These are phyloP conservation scores for Hanseniaspora nectarophila DNA, from an alignment of 805 yeast genomes.

Conservation along the genomic window DNA sequence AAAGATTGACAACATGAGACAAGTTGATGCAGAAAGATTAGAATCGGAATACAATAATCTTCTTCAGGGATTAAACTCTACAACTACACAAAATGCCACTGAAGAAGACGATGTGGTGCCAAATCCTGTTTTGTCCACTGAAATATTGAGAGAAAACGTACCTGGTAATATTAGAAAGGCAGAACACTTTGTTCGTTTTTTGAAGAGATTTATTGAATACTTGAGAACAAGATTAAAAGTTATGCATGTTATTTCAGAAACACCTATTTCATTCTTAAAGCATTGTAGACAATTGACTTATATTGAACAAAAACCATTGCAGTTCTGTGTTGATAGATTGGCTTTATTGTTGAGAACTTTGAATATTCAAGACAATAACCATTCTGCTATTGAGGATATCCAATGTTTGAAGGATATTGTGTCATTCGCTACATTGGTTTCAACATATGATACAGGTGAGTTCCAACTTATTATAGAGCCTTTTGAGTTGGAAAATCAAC, in stretches of 20 bases:
- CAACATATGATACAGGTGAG: slow-evolving; percentile 85
- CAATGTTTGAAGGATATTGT: slow-evolving; percentile 90
- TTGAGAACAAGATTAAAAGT: slow-evolving; percentile 96
- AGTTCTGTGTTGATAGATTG: slow-evolving; percentile 85
- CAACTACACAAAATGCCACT: slow-evolving; percentile 35
- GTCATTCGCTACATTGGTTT: slow-evolving; percentile 87
- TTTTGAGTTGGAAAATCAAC: slow-evolving; percentile 81
- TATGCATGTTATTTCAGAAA: slow-evolving; percentile 92
- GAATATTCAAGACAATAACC: slow-evolving; percentile 50
- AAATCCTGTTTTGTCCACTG: slow-evolving; percentile 77
- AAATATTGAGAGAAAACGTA: slow-evolving; percentile 77
- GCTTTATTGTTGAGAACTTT: slow-evolving; percentile 80
- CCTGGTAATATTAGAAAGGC: slow-evolving; percentile 97
- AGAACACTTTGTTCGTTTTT: slow-evolving; percentile 87
- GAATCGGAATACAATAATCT: slow-evolving; percentile 85
- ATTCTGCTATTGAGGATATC: slow-evolving; percentile 59
- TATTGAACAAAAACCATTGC: slow-evolving; percentile 80
- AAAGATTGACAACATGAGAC: slow-evolving; percentile 75
- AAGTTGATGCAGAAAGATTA: slow-evolving; percentile 67
- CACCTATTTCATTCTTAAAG: slow-evolving; percentile 83
- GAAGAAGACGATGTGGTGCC: slow-evolving; percentile 43
- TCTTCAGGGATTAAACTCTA: slow-evolving; percentile 38
- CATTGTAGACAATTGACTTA: slow-evolving; percentile 88
- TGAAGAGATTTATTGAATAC: slow-evolving; percentile 86
- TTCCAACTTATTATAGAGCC: slow-evolving; percentile 89